Evolutionary conservation across 23 red algal genomes (phyloP).

Genomic region (Agarophyton chilense): DNA sequence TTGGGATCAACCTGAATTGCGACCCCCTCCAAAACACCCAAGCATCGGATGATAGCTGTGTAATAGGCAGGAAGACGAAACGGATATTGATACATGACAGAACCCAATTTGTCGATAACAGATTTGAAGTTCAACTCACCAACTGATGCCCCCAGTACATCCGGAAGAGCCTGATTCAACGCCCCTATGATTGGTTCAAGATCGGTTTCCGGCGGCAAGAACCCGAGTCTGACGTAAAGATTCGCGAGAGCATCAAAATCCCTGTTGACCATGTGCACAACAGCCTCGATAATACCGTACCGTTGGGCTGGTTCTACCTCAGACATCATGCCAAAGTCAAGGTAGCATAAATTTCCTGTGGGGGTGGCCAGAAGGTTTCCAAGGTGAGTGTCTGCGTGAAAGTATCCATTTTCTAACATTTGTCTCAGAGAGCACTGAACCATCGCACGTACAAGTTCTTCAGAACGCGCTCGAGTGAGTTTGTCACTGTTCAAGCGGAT

Average conservation of each 20-base stretch:
- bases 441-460: slow-evolving; percentile 83
- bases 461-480: slow-evolving; percentile 61
- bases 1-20: slow-evolving; percentile 99
- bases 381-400: slow-evolving; percentile 98
- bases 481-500: slow-evolving; percentile 71
- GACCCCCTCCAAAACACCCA: slow-evolving; percentile 97
- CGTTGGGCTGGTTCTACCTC: slow-evolving; percentile 87
- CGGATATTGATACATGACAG: slow-evolving; percentile 96
- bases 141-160: slow-evolving; percentile 95
- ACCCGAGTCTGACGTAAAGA: slow-evolving; percentile 92
- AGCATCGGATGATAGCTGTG: slow-evolving; percentile 96
- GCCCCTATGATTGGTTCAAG: slow-evolving; percentile 86
- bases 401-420: slow-evolving; percentile 99
- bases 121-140: slow-evolving; percentile 99
- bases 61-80: slow-evolving; percentile 97
- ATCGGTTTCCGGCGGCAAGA: slow-evolving; percentile 87
- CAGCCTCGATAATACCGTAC: slow-evolving; percentile 98
- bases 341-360: slow-evolving; percentile 86
- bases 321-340: slow-evolving; percentile 99
- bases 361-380: slow-evolving; percentile 94
- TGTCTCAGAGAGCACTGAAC: slow-evolving; percentile 98
- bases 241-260: slow-evolving; percentile 92
- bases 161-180: slow-evolving; percentile 88
- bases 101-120: slow-evolving; percentile 98
- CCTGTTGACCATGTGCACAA: slow-evolving; percentile 98